phyloP scores from a whole-genome alignment of 805 yeast genomes.

The Saccharomycopsis fodiens region DNA sequence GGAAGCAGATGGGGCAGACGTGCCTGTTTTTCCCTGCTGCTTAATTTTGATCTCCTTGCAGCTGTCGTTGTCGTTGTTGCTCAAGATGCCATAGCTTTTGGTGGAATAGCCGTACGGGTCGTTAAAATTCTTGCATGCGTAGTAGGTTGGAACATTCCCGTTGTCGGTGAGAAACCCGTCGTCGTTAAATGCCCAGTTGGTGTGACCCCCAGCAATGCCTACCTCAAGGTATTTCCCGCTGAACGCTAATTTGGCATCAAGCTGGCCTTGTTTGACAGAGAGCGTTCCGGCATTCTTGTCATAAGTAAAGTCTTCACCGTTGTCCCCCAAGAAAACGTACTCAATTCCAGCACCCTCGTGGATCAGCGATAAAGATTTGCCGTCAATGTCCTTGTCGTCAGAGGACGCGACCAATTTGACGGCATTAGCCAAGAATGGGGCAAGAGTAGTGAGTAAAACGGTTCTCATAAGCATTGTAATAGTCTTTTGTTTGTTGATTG shows the following conservation, averaged over 20 bases:
- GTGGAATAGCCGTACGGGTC: background rate
- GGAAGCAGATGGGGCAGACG: too few relatives aligned
- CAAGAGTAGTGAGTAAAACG: background rate
- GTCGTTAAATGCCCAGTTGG: background rate
- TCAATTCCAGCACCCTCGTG: slow-evolving; percentile 1
- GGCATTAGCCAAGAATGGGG: background rate
- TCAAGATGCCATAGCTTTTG: background rate
- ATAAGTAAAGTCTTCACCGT: background rate
- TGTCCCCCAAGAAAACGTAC: background rate
- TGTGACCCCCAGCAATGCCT: background rate
- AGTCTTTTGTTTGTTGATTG: too few relatives aligned
- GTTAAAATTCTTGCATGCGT: too few relatives aligned
- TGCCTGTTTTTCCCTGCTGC: too few relatives aligned
- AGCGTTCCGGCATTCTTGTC: background rate
- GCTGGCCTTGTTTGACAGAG: background rate
- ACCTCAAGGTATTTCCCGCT: background rate
- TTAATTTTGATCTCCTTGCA: background rate
- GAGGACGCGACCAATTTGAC: background rate
- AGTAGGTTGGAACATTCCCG: background rate
- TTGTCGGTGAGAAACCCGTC: background rate
- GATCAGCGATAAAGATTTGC: background rate
- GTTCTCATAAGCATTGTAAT: too few relatives aligned
- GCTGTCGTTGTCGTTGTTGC: background rate
- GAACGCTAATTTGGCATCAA: background rate
- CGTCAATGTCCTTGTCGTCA: background rate